Percentiles rank a stretch among this genome's conserved stretches.
Conservation (phyloP, 768 basidiomycete species). For the Tylopilus balloui region DNA sequence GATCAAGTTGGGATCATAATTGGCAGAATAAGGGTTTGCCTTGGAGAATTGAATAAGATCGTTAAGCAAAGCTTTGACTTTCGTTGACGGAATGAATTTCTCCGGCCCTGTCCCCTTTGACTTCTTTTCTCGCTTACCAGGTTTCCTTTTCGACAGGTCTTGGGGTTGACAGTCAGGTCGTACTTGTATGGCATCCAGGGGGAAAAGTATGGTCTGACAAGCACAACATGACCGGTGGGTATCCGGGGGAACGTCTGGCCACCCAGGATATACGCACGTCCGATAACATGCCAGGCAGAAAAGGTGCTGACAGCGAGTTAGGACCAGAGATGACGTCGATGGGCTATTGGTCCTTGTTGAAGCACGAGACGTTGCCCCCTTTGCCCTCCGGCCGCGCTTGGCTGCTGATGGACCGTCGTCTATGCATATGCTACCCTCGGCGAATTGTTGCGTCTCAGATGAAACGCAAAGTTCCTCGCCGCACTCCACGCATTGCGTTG, state of each 20-base stretch:
- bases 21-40: conserved; percentile 79
- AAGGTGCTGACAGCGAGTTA: conserved; percentile 93
- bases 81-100: conserved; percentile 76
- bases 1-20: conserved; percentile 73
- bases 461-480: conserved; percentile 64
- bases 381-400: conserved; percentile 52
- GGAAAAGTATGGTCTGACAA: conserved; percentile 65
- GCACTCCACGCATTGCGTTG: conserved; percentile 88
- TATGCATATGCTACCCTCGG: conserved; percentile 39
- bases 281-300: conserved; percentile 89
- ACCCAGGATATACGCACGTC: conserved; percentile 68
- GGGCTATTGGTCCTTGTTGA: conserved; percentile 77
- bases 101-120: conserved; percentile 50
- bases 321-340: conserved; percentile 53
- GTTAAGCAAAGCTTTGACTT: conserved; percentile 75
- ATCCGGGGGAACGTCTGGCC: conserved; percentile 66
- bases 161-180: conserved; percentile 51
- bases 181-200: conserved; percentile 80
- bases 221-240: conserved; percentile 64
- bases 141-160: conserved; percentile 55
- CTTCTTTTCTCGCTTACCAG: conserved; percentile 61
- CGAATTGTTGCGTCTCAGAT: conserved; percentile 37
- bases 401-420: conserved; percentile 50
- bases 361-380: conserved; percentile 54
- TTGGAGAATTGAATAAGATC: conserved; percentile 81